Evolutionary conservation across 805 yeast genomes (phyloP), one percentile per base, ranked within the genome.

Genomic region (Yarrowia sp.): DNA sequence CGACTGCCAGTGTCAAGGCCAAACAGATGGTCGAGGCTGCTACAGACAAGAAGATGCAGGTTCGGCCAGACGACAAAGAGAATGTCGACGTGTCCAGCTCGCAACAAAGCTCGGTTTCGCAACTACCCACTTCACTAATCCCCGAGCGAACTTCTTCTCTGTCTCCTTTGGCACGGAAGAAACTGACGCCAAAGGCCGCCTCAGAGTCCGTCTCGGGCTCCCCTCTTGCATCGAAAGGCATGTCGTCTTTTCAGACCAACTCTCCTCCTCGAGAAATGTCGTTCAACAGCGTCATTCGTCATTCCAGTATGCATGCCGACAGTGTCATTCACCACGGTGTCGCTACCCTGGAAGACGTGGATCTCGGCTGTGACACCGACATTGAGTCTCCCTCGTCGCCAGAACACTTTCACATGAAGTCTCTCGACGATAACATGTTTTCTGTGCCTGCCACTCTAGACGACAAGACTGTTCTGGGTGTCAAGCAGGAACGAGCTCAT

Each of bases 251-350:
- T 22, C 63, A 56, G 40, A 26, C 38, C 7, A 8, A 9, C 4
- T 42, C 63, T 26, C 63, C 63, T 1, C 52, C 41, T 3, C 65
- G 52, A 3, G 65, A 59, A 16, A 35, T 59, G 52, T 59, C 65
- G 14, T 59, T 59, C 65, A 59, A 59, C 42, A 59, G 65, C 35
- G 52, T 59, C 52, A 59, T 59, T 14, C 42, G 65, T 3, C 65
- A 59, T 15, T 59, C 65, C 19, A 59, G 65, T 16, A 35, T 59
- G 52, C 65, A 36, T 8, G 52, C 52, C 14, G 65, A 59, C 19
- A 59, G 65, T 22, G 65, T 59, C 16, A 59, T 59, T 16, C 65
- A 59, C 19, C 65, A 59, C 35, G 65, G 52, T 0, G 16, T 45
- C 0, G 52, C 45, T 3, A 43, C 50, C 2, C 52, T 59, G 16